A percentile compares a stretch with the other conserved stretches of the same genome.
phyloP scores from a whole-genome alignment of 306 rosid species.

The Cotoneaster glaucophyllus region DNA sequence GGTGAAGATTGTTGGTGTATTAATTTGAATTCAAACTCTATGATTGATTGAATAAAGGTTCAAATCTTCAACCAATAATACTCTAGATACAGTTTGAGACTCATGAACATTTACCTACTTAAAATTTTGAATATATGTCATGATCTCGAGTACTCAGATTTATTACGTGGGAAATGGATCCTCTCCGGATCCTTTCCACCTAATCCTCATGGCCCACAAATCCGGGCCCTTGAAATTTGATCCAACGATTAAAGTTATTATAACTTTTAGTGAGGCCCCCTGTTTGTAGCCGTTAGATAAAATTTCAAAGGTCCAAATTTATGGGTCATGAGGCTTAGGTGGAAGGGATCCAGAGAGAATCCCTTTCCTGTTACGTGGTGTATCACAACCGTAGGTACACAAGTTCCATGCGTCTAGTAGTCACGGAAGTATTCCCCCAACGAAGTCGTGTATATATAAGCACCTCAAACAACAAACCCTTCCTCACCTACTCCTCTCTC shows the following conservation, averaged over 20 bases:
- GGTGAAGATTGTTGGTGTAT: background rate
- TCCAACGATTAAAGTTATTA: no score
- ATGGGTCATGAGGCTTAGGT: no score
- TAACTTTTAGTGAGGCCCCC: no score
- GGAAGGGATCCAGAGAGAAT: no score
- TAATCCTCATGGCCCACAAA: no score
- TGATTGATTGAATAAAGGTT: background rate
- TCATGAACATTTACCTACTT: background rate
- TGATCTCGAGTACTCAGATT: background rate
- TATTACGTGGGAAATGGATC: no score
- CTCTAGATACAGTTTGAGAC: background rate
- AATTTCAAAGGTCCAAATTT: rapidly evolving
- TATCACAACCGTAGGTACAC: background rate
- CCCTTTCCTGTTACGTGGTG: background rate
- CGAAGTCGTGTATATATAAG: conserved; percentile 27
- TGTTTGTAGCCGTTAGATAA: rapidly evolving
- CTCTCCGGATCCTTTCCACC: rapidly evolving
- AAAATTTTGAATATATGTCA: background rate
- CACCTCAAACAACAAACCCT: conserved; percentile 24
- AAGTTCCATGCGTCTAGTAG: conserved; percentile 10
- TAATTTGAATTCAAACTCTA: background rate
- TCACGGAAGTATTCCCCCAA: background rate
- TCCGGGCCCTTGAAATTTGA: no score
- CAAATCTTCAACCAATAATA: background rate
- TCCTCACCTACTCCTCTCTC: conserved; percentile 10